Base-by-base conservation (phyloP, 768 basidiomycete genomes). In the Podaxis sp. region DNA sequence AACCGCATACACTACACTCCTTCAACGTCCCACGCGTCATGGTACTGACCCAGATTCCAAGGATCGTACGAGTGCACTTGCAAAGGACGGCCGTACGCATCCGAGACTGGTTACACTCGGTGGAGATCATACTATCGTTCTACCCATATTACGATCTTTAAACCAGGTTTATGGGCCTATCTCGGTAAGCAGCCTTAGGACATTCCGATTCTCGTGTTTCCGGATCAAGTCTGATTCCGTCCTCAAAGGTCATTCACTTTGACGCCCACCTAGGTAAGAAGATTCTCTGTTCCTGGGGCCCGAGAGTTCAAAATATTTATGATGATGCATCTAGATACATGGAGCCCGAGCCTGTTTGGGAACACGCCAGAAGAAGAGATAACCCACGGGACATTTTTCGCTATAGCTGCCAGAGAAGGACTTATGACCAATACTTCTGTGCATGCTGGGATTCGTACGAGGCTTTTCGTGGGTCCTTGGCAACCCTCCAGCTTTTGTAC, bases 301-400 rank as follows among this genome's bases (percentile, higher is more conserved):
- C 68, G 4, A 68, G 63, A 64, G 49, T 17, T 40, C 24, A n/a
- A 3, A 56, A 63, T 24, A 26, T 33, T 17, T 7, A 30, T 30
- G 7, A 52, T 48, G 8, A 4, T n/a, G n/a, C 41, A 4, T 6
- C 36, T 64, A 80, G 88, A 90, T 69, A 90, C 88, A 11, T 90
- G 89, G 89, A 89, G 87, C 68, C 88, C 89, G 3, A 78, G 83
- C 36, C 86, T 89, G 10, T 90, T 90, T 69, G 90, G 90, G 24
- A 88, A 88, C 10, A 86, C 89, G 2, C 89, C 88, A 3, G 87
- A 87, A 28, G 79, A 81, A 0, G 87, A 87, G 62, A 87, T 95
- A 66, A 94, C 91, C 64, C 93, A 95, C 64, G 93, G 93, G 12
- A 93, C 91, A 2, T 95, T 94, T 77, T 95, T 95, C 74, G 95